Base-by-base conservation (phyloP, 2,329 filamentous ascomycete species). In the Claviceps monticola region DNA sequence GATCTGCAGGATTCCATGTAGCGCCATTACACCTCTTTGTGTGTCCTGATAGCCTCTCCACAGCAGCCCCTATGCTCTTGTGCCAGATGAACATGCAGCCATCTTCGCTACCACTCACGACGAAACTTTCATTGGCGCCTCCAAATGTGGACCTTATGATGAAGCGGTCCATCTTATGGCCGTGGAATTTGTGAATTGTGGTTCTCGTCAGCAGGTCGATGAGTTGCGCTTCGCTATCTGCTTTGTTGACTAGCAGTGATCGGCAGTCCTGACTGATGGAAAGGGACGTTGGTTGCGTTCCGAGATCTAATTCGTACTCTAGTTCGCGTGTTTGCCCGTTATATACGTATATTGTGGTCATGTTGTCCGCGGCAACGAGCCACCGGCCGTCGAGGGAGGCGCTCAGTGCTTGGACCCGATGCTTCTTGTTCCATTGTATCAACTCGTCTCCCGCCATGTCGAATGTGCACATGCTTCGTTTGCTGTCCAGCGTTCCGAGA, bases 101-200 rank as follows among this genome's bases (percentile, higher is more conserved):
- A 56, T 82, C 79, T 76, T 96, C 89, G 61, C 89, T 95, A 11
- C 93, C 93, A 61, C 87, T 91, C 29, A 94, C 75, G 9, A 97
- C 84, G 65, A 96, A 96, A 64, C 84, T 90, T 69, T 96, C 89
- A 53, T 87, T 84, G 1, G 91, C 90, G 36, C 93, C 93, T 17
- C 93, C 93, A 67, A 96, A 93, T 0, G 76, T 73, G 60, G 83
- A 86, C 49, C 91, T 78, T 54, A 98, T 94, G 51, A 96, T 78
- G 62, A 74, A 95, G 2, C 84, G 72, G 51, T 81, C 83, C 56
- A 89, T 87, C 44, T 75, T 78, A 55, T 90, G 85, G 0, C 88
- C 90, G 16, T 79, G 73, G 63, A 86, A 97, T 58, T 76, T 82
- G 58, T 85, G 83, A 4, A 91, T 72, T n/a, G 83, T 73, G 36